Percentiles rank a stretch among this genome's conserved stretches.
These are phyloP conservation scores for Colletotrichum liriopes DNA, from an alignment of 2,329 filamentous ascomycete genomes.

Conservation along the genomic window DNA sequence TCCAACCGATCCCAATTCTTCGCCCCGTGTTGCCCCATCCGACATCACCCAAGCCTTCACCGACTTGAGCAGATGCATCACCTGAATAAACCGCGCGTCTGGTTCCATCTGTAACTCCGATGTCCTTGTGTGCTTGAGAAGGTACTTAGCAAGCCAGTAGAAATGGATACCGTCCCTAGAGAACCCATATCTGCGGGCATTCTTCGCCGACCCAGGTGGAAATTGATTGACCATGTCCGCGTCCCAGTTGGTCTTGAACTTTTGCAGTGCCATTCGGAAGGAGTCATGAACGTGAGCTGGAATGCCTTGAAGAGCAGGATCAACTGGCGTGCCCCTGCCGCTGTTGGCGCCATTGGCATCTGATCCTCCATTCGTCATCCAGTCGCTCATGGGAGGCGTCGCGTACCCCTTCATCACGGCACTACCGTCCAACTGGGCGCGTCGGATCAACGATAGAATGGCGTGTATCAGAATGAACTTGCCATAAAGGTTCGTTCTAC, in stretches of 20 bases:
- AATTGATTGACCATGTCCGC: conserved; percentile 79
- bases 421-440: conserved; percentile 59
- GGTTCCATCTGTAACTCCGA: conserved; percentile 69
- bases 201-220: conserved; percentile 64
- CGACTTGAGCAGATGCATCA: conserved; percentile 73
- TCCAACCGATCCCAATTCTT: conserved; percentile 78
- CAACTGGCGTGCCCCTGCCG: conserved; percentile 63
- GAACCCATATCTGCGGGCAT: conserved; percentile 75
- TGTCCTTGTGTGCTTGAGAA: conserved; percentile 72
- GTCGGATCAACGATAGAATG: conserved; percentile 73
- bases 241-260: conserved; percentile 83
- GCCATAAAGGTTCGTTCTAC: conserved; percentile 79
- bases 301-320: conserved; percentile 54
- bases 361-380: conserved; percentile 63
- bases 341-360: conserved; percentile 57
- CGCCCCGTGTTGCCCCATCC: conserved; percentile 76
- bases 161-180: conserved; percentile 81
- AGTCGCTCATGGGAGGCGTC: conserved; percentile 74
- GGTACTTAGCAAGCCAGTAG: conserved; percentile 79
- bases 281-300: conserved; percentile 64
- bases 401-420: conserved; percentile 58
- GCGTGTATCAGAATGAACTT: conserved; percentile 83
- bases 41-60: conserved; percentile 73
- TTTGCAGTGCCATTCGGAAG: conserved; percentile 73
- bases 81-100: conserved; percentile 73